phyloP scores from a whole-genome alignment of 2,329 filamentous ascomycete species.

The Clathrospora elynae region DNA sequence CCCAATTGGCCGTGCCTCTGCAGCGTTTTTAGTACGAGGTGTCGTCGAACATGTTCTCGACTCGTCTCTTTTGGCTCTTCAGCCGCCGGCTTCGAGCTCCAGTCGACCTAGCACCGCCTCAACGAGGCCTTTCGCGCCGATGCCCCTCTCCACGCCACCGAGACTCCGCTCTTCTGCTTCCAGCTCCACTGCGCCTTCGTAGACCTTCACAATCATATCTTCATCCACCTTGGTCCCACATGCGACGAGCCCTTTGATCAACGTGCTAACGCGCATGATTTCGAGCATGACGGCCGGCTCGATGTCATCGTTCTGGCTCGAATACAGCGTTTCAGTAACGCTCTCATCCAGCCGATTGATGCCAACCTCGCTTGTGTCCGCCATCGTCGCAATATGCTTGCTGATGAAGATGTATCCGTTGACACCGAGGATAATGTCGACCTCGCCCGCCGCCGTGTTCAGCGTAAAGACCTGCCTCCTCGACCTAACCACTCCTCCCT shows the following conservation, averaged over 20 bases:
- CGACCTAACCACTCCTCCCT: constrained; percentile 78
- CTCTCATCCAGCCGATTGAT: constrained; percentile 89
- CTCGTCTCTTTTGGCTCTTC: constrained; percentile 2
- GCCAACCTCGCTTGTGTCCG: constrained; percentile 60
- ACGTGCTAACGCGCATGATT: constrained; percentile 81
- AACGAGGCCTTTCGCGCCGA: constrained; percentile 41
- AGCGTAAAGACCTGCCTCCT: constrained; percentile 86
- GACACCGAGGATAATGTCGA: constrained; percentile 89
- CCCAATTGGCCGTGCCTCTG: no score
- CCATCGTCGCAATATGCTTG: constrained; percentile 71
- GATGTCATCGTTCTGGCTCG: constrained; percentile 91
- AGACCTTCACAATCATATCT: constrained; percentile 81
- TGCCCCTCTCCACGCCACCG: constrained; percentile 51
- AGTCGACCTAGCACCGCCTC: constrained; percentile 37
- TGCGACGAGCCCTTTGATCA: constrained; percentile 82
- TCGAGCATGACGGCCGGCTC: constrained; percentile 77
- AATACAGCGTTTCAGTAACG: constrained; percentile 85
- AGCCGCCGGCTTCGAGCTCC: constrained; percentile 33
- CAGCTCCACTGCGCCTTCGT: constrained; percentile 79
- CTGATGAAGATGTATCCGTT: constrained; percentile 98
- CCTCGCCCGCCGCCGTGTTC: constrained; percentile 63
- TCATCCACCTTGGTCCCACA: constrained; percentile 86
- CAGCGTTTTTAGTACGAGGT: no score
- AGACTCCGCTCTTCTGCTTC: constrained; percentile 65
- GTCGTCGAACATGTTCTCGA: background rate